Evolutionary conservation across 257 asterid genomes (phyloP).

Genomic region (Ligustrum vulgare): DNA sequence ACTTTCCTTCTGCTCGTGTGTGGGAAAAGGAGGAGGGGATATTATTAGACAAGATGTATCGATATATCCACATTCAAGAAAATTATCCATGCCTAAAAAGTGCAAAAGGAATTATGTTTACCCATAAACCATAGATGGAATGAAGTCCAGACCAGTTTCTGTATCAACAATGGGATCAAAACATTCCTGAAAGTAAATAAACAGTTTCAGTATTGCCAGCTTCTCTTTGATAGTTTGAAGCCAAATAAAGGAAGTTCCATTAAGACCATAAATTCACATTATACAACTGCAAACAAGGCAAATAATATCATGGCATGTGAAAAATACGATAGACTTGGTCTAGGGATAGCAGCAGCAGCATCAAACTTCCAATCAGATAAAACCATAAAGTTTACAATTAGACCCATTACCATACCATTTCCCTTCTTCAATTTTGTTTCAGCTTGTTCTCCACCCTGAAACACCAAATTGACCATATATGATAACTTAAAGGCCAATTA

Average conservation of each 20-base stretch:
- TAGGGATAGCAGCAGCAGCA: neutral
- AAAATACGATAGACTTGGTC: neutral
- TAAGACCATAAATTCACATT: neutral
- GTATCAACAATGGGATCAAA: constrained; percentile 94
- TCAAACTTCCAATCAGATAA: neutral
- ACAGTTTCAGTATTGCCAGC: constrained; percentile 16
- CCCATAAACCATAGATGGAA: constrained; percentile 98
- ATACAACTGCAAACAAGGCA: neutral
- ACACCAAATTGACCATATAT: neutral
- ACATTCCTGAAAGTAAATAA: constrained; percentile 60
- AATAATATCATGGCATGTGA: neutral
- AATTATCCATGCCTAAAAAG: neutral
- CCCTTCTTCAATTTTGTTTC: neutral
- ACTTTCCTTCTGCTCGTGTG: constrained; percentile 67
- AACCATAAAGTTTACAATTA: neutral
- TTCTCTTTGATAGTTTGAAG: neutral
- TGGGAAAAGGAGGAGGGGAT: neutral
- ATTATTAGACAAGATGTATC: neutral
- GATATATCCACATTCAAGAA: constrained; percentile 6
- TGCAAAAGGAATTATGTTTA: constrained; percentile 34
- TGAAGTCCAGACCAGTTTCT: constrained; percentile 93
- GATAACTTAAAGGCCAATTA: neutral
- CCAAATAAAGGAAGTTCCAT: neutral
- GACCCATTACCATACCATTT: constrained; percentile 9
- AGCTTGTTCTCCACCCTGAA: neutral